Percentiles rank a stretch among this genome's conserved stretches.
phyloP scores from a whole-genome alignment of 169 alveolate species.

The Toxoplasma gondii region DNA sequence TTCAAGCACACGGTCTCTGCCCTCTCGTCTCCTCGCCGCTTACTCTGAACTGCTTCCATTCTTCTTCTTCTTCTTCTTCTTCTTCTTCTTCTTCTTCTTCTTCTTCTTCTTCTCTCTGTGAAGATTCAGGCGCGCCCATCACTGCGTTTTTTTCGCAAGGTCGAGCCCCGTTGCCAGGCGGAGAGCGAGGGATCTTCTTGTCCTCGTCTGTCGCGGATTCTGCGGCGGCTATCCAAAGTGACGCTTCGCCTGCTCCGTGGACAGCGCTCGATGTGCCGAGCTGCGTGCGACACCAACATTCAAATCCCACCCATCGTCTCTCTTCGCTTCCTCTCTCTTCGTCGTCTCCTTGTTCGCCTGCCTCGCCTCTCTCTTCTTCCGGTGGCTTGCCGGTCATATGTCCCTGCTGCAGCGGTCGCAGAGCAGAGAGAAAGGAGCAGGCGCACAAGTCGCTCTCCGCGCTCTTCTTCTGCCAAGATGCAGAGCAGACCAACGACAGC shows the following conservation, averaged over 20 bases:
- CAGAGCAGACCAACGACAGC: no score
- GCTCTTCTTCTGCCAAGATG: no score
- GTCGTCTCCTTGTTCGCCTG: neutral
- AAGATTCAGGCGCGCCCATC: neutral
- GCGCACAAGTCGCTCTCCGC: no score
- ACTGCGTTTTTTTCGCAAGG: neutral
- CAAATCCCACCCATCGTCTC: neutral
- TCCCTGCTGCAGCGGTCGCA: neutral
- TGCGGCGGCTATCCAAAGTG: neutral
- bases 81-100: neutral
- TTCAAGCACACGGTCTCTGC: neutral
- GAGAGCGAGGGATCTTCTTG: no score
- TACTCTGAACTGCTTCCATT: neutral
- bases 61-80: neutral
- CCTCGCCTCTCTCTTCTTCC: constrained; percentile 26
- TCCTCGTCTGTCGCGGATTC: neutral
- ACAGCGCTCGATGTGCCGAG: neutral
- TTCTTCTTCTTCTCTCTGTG: neutral
- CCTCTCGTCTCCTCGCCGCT: neutral
- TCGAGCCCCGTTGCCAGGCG: no score
- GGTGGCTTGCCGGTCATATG: neutral
- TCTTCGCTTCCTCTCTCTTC: neutral
- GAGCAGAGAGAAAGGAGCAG: neutral
- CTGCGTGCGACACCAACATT: neutral
- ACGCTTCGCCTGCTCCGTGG: neutral